Evolutionary conservation across 371 early-diverging fungal genomes (phyloP).

Genomic region (Circinella umbellata): DNA sequence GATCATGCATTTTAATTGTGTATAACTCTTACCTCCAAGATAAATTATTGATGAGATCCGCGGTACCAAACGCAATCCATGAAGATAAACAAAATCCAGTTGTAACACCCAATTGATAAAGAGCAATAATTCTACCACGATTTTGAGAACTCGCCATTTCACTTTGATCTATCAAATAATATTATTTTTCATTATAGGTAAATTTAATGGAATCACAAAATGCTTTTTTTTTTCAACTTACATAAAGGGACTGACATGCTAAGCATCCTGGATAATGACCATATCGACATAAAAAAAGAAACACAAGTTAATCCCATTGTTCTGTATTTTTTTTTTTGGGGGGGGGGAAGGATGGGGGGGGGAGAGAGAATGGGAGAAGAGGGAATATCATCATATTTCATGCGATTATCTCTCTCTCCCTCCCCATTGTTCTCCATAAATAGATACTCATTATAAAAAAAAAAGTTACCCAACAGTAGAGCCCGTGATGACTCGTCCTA

Average conservation of each 20-base stretch:
- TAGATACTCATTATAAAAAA: background rate
- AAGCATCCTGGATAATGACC: conserved; percentile 23
- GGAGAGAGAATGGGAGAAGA: no score
- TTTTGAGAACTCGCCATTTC: conserved; percentile 83
- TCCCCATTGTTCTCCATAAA: no score
- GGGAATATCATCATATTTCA: no score
- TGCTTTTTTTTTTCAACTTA: conserved; percentile 29
- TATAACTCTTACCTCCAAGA: conserved; percentile 46
- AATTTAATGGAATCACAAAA: no score
- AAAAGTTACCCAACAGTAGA: conserved; percentile 59
- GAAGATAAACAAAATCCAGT: conserved; percentile 51
- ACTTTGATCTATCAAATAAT: conserved; percentile 66
- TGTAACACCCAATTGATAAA: conserved; percentile 91
- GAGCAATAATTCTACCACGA: conserved; percentile 85
- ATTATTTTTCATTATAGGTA: no score
- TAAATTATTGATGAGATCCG: conserved; percentile 20
- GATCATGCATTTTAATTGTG: no score
- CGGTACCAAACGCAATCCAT: conserved; percentile 43
- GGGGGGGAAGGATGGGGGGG: no score
- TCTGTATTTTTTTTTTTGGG: no score
- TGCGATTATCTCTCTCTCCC: no score
- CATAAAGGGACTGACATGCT: conserved; percentile 49
- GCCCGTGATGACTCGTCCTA: conserved; percentile 77
- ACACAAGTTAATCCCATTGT: no score
- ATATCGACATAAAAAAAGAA: no score